Evolutionary conservation across 1,139 yeast genomes (phyloP).

Genomic region (Hyphopichia fennica): DNA sequence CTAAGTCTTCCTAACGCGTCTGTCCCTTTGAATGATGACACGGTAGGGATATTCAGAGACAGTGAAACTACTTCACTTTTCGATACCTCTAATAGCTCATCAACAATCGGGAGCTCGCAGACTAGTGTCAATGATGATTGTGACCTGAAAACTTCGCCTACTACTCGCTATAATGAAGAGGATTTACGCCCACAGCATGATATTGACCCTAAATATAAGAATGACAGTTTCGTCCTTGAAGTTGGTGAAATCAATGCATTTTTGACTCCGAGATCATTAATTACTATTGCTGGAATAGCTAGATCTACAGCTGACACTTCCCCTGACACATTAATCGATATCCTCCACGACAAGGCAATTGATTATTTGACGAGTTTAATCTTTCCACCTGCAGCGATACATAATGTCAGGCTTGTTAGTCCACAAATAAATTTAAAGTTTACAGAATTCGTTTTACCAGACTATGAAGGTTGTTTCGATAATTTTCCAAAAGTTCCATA

Average conservation of each 20-base stretch:
- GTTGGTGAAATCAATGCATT: constrained; percentile 45
- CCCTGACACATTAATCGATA: constrained; percentile 57
- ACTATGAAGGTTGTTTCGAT: constrained; percentile 7
- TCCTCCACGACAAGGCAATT: constrained; percentile 62
- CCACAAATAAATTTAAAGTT: constrained; percentile 49
- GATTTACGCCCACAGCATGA: constrained; percentile 46
- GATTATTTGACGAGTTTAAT: constrained; percentile 37
- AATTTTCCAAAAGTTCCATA: constrained; percentile 19
- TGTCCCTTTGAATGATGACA: constrained; percentile 49
- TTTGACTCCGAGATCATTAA: constrained; percentile 37
- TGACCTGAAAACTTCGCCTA: constrained; percentile 25
- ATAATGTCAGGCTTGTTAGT: constrained; percentile 52
- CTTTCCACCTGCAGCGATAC: constrained; percentile 34
- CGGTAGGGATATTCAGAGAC: background rate
- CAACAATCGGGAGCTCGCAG: background rate
- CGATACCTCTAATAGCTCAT: background rate
- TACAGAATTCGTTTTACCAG: constrained; percentile 27
- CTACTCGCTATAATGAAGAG: constrained; percentile 36
- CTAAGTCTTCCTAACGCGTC: constrained; percentile 67
- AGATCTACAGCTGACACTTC: constrained; percentile 36
- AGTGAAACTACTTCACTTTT: constrained; percentile 2
- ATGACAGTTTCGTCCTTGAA: constrained; percentile 56
- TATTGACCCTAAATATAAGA: constrained; percentile 46
- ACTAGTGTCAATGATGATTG: background rate
- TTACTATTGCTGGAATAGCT: constrained; percentile 27